Percentiles rank a stretch among this genome's conserved stretches.
These are phyloP conservation scores for Yamadazyma paraphyllophila DNA, from an alignment of 805 yeast genomes.

Conservation along the genomic window DNA sequence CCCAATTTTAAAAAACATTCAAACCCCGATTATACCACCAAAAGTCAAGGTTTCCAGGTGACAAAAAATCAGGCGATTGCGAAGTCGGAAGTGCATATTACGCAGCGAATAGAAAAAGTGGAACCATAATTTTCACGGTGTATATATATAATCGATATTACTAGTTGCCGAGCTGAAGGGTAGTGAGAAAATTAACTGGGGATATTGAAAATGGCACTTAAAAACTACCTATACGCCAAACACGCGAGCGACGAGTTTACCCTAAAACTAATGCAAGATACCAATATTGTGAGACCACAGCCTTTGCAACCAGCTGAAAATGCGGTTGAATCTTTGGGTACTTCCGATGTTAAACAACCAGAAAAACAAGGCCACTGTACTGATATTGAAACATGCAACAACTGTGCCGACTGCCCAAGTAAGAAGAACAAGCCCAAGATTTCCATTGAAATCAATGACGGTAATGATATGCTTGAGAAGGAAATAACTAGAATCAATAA, in stretches of 20 bases:
- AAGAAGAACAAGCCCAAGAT: conserved; percentile 16
- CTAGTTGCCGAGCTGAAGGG: neutral
- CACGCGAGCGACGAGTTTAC: conserved; percentile 24
- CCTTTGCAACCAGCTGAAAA: conserved; percentile 6
- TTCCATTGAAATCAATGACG: conserved; percentile 5
- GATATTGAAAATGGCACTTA: conserved; percentile 40
- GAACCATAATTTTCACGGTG: conserved; percentile 9
- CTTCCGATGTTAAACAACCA: neutral
- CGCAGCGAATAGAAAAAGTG: conserved; percentile 12
- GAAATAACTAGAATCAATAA: conserved; percentile 2
- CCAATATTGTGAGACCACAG: conserved; percentile 4
- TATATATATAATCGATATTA: conserved; percentile 2
- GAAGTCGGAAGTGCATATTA: conserved; percentile 8
- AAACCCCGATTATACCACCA: too few relatives aligned
- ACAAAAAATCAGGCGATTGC: conserved; percentile 7
- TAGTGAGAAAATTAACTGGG: neutral
- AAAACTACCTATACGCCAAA: conserved; percentile 41
- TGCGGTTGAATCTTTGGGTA: neutral
- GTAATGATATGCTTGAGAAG: neutral
- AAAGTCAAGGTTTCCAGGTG: neutral
- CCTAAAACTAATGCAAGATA: conserved; percentile 8
- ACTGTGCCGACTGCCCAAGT: conserved; percentile 31
- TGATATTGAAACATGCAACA: conserved; percentile 21
- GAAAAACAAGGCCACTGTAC: conserved; percentile 22
- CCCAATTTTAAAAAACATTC: too few relatives aligned